These are phyloP conservation scores for Metschnikowia gelsemii DNA, from an alignment of 805 yeast species.

Conservation along the genomic window DNA sequence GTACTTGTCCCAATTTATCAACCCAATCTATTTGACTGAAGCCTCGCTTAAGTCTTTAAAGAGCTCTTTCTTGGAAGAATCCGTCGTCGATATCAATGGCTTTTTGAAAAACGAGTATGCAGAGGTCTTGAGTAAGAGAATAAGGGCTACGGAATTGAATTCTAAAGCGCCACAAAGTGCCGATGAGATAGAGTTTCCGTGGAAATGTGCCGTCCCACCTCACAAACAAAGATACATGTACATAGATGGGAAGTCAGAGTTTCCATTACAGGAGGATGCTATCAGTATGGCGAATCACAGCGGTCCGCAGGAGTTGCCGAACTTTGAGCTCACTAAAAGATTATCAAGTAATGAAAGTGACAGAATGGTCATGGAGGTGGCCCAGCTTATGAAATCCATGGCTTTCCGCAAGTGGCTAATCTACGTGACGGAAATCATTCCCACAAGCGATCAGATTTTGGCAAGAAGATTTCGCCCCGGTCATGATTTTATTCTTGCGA, in stretches of 20 bases:
- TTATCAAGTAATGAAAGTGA: constrained; percentile 28
- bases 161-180: constrained; percentile 56
- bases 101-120: constrained; percentile 62
- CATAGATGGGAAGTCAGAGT: constrained; percentile 59
- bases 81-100: constrained; percentile 63
- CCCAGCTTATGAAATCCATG: constrained; percentile 55
- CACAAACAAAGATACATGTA: constrained; percentile 88
- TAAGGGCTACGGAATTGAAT: constrained; percentile 62
- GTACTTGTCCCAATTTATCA: constrained; percentile 55
- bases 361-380: constrained; percentile 49
- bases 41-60: constrained; percentile 42
- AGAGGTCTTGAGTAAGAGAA: constrained; percentile 39
- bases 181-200: constrained; percentile 61
- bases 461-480: constrained; percentile 94
- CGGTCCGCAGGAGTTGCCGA: constrained; percentile 55
- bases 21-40: constrained; percentile 45
- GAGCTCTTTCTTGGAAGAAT: constrained; percentile 59
- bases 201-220: constrained; percentile 92
- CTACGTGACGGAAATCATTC: constrained; percentile 57
- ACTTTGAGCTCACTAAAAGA: constrained; percentile 44
- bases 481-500: constrained; percentile 87
- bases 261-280: constrained; percentile 32
- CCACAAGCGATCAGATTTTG: constrained; percentile 64
- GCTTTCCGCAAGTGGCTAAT: constrained; percentile 71
- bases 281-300: constrained; percentile 32